A percentile compares a stretch with the other conserved stretches of the same genome.
phyloP scores from a whole-genome alignment of 2,329 filamentous ascomycete genomes.

The Penicillium sp. region DNA sequence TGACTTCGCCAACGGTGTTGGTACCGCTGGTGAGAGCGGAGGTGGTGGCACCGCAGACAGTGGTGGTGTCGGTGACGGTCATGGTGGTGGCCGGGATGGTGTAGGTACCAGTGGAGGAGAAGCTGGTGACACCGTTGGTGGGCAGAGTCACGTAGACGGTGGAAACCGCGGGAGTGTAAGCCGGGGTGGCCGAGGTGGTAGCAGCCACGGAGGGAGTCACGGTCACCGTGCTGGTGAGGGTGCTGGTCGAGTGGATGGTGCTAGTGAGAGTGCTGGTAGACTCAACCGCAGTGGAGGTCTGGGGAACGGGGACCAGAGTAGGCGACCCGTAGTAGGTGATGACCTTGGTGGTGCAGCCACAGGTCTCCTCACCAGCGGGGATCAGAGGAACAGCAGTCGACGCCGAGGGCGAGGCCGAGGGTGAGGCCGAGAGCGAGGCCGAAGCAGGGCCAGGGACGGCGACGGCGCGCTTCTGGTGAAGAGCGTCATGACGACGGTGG shows the following conservation, averaged over 20 bases:
- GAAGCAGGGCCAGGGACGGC: constrained; percentile 15
- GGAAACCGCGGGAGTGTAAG: constrained; percentile 10
- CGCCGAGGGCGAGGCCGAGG: constrained; percentile 11
- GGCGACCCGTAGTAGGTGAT: constrained; percentile 68
- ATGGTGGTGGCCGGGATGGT: constrained; percentile 73
- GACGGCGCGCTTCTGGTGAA: constrained; percentile 58
- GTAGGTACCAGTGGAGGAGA: constrained; percentile 69
- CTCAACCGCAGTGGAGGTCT: constrained; percentile 20
- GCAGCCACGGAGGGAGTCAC: constrained; percentile 30
- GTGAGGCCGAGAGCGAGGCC: constrained; percentile 12
- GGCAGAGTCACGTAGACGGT: constrained; percentile 37
- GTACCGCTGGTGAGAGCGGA: constrained; percentile 65
- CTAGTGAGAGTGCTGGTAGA: constrained; percentile 28
- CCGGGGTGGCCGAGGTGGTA: constrained; percentile 9
- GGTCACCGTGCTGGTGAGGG: constrained; percentile 40
- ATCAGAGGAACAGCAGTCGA: constrained; percentile 5
- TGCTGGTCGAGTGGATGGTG: constrained; percentile 42
- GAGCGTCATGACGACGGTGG: constrained; percentile 55
- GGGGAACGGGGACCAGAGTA: constrained; percentile 49
- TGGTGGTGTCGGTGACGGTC: constrained; percentile 66
- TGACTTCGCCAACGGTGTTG: constrained; percentile 71
- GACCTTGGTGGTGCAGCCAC: constrained; percentile 74
- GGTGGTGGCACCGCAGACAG: constrained; percentile 64
- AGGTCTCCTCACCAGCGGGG: constrained; percentile 47
- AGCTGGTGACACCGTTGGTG: constrained; percentile 53